Conservation (phyloP, 2,329 filamentous ascomycete genomes). For the Cladophialophora immunda region DNA sequence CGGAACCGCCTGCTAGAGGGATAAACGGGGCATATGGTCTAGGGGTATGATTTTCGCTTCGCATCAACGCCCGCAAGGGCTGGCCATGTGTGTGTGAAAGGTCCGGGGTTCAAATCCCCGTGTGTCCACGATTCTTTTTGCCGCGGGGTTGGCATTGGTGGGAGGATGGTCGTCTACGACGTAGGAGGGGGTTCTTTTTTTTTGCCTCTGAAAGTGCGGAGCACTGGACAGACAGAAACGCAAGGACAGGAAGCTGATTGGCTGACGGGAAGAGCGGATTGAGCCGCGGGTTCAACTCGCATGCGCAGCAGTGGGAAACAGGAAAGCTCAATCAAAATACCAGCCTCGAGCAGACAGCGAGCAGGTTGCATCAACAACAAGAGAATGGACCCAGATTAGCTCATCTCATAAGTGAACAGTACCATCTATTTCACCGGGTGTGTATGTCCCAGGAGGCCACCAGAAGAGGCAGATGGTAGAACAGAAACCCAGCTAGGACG, state of each 20-base stretch:
- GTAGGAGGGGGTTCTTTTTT: too few species aligned
- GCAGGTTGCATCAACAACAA: background rate
- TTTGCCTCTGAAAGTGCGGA: too few species aligned
- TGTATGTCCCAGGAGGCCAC: background rate
- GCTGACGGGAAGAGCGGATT: background rate
- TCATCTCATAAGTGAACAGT: background rate
- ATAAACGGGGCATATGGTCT: conserved; percentile 45
- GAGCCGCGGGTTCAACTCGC: background rate
- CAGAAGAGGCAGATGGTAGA: background rate
- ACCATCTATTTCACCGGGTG: background rate
- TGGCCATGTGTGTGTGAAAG: conserved; percentile 45
- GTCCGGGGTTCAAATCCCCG: conserved; percentile 54
- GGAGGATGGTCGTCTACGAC: too few species aligned
- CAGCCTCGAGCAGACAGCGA: background rate
- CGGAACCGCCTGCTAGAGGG: too few species aligned
- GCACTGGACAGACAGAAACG: too few species aligned
- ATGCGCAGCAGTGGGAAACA: too few species aligned
- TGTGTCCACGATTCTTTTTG: conserved; percentile 44
- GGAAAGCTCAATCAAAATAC: too few species aligned
- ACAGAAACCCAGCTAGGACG: background rate
- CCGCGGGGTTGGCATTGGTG: too few species aligned
- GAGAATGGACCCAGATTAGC: background rate
- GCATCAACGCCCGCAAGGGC: conserved; percentile 37
- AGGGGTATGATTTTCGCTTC: conserved; percentile 53
- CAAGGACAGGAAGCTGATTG: background rate